A percentile compares a stretch with the other conserved stretches of the same genome.
Evolutionary conservation across 768 basidiomycete genomes (phyloP).

Genomic region (Roridomyces roridus): DNA sequence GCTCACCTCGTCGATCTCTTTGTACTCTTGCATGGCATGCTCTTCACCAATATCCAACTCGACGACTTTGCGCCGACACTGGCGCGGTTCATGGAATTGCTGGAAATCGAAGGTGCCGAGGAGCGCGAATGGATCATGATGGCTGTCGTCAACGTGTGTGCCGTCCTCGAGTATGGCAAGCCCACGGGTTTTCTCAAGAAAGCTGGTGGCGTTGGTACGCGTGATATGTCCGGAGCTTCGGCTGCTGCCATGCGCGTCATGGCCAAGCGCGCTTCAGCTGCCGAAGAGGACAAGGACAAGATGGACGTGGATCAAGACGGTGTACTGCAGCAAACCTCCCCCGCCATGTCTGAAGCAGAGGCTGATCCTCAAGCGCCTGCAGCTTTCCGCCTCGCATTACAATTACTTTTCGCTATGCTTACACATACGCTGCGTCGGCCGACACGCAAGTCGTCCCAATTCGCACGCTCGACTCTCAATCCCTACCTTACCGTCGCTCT

Average conservation of each 20-base stretch:
- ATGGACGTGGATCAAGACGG: conserved; percentile 72
- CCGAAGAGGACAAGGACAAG: conserved; percentile 52
- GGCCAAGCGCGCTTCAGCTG: conserved; percentile 52
- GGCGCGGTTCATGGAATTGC: conserved; percentile 85
- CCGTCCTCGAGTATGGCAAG: conserved; percentile 88
- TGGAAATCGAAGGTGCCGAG: conserved; percentile 80
- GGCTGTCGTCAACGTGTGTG: conserved; percentile 83
- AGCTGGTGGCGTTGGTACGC: conserved; percentile 55
- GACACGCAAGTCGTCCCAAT: conserved; percentile 63
- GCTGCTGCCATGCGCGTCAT: conserved; percentile 53
- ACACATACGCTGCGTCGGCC: conserved; percentile 71
- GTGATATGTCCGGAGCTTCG: conserved; percentile 41
- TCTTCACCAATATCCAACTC: conserved; percentile 94
- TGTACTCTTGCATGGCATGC: conserved; percentile 93
- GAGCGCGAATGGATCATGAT: conserved; percentile 97
- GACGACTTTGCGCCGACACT: conserved; percentile 88
- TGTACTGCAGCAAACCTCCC: conserved; percentile 39
- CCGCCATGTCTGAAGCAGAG: conserved; percentile 38
- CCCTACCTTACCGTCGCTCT: conserved; percentile 88
- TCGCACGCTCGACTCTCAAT: conserved; percentile 65
- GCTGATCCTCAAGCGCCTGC: conserved; percentile 56
- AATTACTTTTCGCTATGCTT: conserved; percentile 82
- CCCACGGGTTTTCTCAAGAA: conserved; percentile 72
- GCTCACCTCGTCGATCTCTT: conserved; percentile 80
- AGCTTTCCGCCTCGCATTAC: conserved; percentile 74